These are phyloP conservation scores for Aspergillus biplanus DNA, from an alignment of 495 filamentous ascomycete genomes.

Conservation along the genomic window DNA sequence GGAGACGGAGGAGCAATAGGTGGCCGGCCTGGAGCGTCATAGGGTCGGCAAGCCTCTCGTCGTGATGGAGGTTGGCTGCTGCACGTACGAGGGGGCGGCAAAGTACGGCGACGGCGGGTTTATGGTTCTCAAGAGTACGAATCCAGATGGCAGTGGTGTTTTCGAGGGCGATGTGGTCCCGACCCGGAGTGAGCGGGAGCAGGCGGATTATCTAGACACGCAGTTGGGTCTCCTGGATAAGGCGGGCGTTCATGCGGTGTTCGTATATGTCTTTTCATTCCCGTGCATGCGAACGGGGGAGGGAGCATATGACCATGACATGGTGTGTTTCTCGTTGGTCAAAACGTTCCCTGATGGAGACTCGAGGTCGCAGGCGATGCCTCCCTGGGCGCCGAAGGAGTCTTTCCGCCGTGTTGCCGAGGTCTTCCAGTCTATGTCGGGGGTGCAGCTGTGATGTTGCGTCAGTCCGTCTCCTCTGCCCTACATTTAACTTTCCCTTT, in stretches of 20 bases:
- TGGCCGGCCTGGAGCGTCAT: constrained; percentile 9
- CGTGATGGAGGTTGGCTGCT: constrained; percentile 23
- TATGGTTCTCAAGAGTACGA: constrained; percentile 14
- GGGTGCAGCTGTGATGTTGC: no score
- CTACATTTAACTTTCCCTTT: no score
- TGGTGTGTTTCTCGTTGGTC: constrained; percentile 20
- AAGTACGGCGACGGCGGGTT: constrained; percentile 17
- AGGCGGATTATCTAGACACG: constrained; percentile 14
- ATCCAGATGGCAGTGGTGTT: constrained; percentile 16
- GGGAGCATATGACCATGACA: constrained; percentile 10
- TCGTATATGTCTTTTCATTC: constrained; percentile 17
- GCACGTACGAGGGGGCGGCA: constrained; percentile 21
- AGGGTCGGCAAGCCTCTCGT: constrained; percentile 14
- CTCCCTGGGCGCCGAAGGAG: constrained; percentile 19
- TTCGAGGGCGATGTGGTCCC: constrained; percentile 16
- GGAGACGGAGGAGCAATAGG: constrained; percentile 15
- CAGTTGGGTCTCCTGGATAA: constrained; percentile 14
- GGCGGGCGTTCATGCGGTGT: constrained; percentile 11
- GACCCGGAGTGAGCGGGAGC: constrained; percentile 16
- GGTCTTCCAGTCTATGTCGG: neutral
- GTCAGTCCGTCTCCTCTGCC: no score
- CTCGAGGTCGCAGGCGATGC: constrained; percentile 1
- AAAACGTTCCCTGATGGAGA: constrained; percentile 12
- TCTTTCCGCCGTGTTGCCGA: constrained; percentile 13
- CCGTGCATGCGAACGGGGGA: constrained; percentile 9